A percentile compares a stretch with the other conserved stretches of the same genome.
Evolutionary conservation across 805 yeast species (phyloP).

Genomic region (Yarrowia keelungensis): DNA sequence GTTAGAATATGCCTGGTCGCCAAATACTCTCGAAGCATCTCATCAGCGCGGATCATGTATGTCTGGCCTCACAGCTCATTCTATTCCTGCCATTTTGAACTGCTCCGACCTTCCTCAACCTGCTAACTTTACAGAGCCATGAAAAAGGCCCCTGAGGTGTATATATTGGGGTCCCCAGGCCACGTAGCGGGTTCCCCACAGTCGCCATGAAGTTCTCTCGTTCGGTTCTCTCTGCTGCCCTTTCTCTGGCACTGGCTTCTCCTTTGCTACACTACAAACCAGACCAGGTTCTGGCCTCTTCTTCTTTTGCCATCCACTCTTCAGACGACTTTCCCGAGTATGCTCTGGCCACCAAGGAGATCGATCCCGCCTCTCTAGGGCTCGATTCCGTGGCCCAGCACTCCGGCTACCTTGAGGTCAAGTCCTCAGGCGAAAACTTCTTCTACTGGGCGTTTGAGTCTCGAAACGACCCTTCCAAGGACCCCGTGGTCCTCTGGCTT

Average conservation of each 20-base stretch:
- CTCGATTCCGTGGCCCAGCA: slow-evolving; percentile 76
- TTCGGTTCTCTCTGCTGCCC: slow-evolving; percentile 11
- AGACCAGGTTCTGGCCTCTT: background rate
- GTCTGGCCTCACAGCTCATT: background rate
- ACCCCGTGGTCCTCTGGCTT: slow-evolving; percentile 80
- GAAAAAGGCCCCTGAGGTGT: background rate
- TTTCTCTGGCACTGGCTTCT: slow-evolving; percentile 33
- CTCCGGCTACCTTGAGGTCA: slow-evolving; percentile 82
- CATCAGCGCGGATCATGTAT: background rate
- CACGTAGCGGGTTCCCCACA: slow-evolving; percentile 14
- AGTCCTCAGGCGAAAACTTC: slow-evolving; percentile 78
- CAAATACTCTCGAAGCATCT: background rate
- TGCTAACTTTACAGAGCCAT: slow-evolving; percentile 1
- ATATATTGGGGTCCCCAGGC: slow-evolving; percentile 7
- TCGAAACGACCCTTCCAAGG: slow-evolving; percentile 77
- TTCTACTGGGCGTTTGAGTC: slow-evolving; percentile 82
- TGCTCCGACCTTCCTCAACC: slow-evolving; percentile 11
- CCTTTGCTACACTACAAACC: slow-evolving; percentile 17
- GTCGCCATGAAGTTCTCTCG: slow-evolving; percentile 34
- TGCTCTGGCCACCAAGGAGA: slow-evolving; percentile 42
- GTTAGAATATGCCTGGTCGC: background rate
- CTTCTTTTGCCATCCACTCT: slow-evolving; percentile 6
- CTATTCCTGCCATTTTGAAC: slow-evolving; percentile 8
- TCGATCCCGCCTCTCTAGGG: slow-evolving; percentile 57
- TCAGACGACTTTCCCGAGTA: slow-evolving; percentile 15